Base-by-base conservation (phyloP, 169 alveolate species). In the Plasmodium gaboni region DNA sequence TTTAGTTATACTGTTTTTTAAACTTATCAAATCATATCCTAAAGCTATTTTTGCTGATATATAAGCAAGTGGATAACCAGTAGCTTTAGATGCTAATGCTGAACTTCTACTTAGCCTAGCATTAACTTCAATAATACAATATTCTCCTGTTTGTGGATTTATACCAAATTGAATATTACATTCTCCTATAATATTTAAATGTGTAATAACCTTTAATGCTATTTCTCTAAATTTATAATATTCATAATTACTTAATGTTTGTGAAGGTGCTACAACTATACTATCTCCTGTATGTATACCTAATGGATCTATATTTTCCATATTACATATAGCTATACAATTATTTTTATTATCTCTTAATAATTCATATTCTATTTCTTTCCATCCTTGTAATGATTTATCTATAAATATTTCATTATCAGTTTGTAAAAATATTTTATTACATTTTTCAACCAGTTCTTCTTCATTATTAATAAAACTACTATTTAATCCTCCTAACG, bases 261-360 rank as follows among this genome's bases (percentile, higher is more conserved):
- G 97, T 1, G 97, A 96, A 19, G 98, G 98, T 17, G 98, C 98
- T 13, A 96, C 96, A 59, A 96, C 98, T 53, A 96, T 94, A 89
- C 97, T 95, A 67, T 96, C 98, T 12, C 98, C 98, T n/a, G 98
- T 96, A 94, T 96, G 98, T 70, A 96, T 94, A 53, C 98, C 98
- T 69, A 96, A 94, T 19, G 98, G 98, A 88, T 96, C 97, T 50
- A 96, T 91, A 93, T 96, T 96, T 76, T 96, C 98, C 98, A 96
- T 96, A 88, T 96, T 96, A 69, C 97, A 96, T 12, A 96, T 97
- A 51, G 97, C 83, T 64, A 96, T 93, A 92, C 98, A 96, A 92
- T 96, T 96, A 93, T 96, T 95, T 73, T 94, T 95, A 73, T 90
- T 72, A 90, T 96, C 98, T 12, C 98, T 92, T 50, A 96, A 94